Base-by-base conservation (phyloP, 495 filamentous ascomycete genomes). In the Oidiodendron maius region DNA sequence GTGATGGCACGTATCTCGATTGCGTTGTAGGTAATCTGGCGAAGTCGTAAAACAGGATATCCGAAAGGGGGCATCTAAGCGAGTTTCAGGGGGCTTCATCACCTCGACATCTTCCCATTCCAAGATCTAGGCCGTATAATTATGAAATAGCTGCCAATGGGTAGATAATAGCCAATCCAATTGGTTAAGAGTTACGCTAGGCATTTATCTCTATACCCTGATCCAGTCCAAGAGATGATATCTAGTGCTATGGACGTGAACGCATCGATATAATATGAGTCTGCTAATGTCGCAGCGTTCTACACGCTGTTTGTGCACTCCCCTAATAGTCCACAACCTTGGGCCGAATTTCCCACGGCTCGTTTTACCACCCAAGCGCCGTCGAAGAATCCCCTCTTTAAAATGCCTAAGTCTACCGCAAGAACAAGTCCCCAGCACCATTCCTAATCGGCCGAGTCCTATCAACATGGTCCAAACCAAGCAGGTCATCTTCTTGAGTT, bases 401-500 rank as follows among this genome's bases (percentile, higher is more conserved):
- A 41, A 41, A 49, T 22, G 32, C 42, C 34, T 8, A 46, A 26
- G 24, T 55, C 63, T 75, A 80, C 61, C 66, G 74, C 43, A 80
- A 66, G 61, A 77, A 77, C 61, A 80, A 60, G 55, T 80, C 76
- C n/a, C 70, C 71, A 23, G 53, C 63, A 22, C 74, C 76, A 53
- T 76, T 78, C 40, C 76, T 61, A 40, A 70, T 52, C n/a, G 68
- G 60, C 39, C 73, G 68, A 17, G 73, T 61, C 34, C 75, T 89
- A 69, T 95, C 91, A 44, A 82, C 72, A 66, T 99, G 91, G 62
- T 99, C 94, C 43, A 99, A 71, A 18, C 89, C 93, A 34, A 99
- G 80, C 44, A 77, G 67, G 56, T 97, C 94, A 40, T 96, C 90
- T 11, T 77, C 65, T 21, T 71, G 72, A 8, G 66, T 67, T 13